Conservation (phyloP, 1,284 basidiomycete genomes). For the Sporisorium scitamineum region DNA sequence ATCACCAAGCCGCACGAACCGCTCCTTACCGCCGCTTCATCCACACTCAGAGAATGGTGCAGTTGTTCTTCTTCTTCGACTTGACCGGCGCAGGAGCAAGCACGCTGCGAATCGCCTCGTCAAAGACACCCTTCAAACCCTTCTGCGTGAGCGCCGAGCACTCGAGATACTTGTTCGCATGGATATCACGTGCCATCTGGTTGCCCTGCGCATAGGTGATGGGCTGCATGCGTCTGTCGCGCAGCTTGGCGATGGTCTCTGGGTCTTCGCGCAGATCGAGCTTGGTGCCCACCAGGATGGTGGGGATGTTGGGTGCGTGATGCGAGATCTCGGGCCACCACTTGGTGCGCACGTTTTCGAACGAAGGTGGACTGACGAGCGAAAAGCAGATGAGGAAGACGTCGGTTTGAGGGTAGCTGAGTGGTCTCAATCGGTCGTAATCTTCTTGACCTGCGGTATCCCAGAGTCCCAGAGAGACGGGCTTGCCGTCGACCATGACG, state of each 20-base stretch:
- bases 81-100: conserved; percentile 64
- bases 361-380: conserved; percentile 94
- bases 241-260: conserved; percentile 87
- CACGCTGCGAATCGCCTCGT: conserved; percentile 67
- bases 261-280: conserved; percentile 96
- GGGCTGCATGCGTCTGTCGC: conserved; percentile 93
- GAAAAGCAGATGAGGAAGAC: conserved; percentile 99
- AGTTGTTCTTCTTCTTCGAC: conserved; percentile 67
- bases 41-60: conserved; percentile 60
- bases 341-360: conserved; percentile 98
- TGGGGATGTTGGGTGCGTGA: conserved; percentile 90
- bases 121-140: conserved; percentile 71
- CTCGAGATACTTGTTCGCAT: conserved; percentile 90
- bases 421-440: conserved; percentile 94
- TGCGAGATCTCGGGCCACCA: conserved; percentile 74
- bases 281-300: conserved; percentile 97
- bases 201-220: conserved; percentile 92
- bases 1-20: no score
- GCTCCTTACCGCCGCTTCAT: no score
- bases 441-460: conserved; percentile 69
- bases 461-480: conserved; percentile 96
- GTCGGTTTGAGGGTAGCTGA: conserved; percentile 99
- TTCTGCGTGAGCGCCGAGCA: conserved; percentile 98
- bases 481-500: conserved; percentile 99
- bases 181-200: conserved; percentile 91